Evolutionary conservation across 805 yeast genomes (phyloP).

Genomic region (Metschnikowia lachancei): DNA sequence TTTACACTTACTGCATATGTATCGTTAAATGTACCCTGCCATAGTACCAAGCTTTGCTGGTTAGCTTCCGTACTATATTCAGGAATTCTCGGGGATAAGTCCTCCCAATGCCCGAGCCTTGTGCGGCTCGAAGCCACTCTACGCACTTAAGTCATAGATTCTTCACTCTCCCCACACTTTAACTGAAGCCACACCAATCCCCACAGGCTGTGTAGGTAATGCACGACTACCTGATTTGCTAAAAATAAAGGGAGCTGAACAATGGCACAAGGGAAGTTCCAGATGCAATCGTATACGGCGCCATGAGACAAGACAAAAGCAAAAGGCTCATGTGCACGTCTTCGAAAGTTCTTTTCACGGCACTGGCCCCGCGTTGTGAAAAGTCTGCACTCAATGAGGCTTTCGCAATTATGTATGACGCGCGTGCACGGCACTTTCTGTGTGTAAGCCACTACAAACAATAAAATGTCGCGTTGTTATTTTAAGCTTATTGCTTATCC

Average conservation of each 20-base stretch:
- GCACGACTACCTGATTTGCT: background rate
- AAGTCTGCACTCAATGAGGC: background rate
- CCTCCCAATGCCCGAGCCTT: background rate
- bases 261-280: background rate
- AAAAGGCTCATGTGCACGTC: background rate
- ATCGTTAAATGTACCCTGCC: too few relatives aligned
- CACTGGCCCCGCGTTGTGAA: background rate
- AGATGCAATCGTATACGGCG: background rate
- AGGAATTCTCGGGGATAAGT: background rate
- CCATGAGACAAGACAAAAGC: background rate
- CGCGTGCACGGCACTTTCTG: background rate
- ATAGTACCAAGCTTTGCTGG: too few relatives aligned
- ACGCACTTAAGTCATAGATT: background rate
- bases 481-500: background rate
- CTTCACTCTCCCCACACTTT: background rate
- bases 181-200: background rate
- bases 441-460: background rate
- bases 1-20: too few relatives aligned
- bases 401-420: background rate
- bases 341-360: constrained; percentile 2
- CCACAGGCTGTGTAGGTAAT: background rate
- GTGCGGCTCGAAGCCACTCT: background rate
- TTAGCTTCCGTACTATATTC: background rate
- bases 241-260: background rate
- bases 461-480: constrained; percentile 5